A percentile compares a stretch with the other conserved stretches of the same genome.
These are phyloP conservation scores for Teunomyces lycoperdinae DNA, from an alignment of 805 yeast genomes.

Conservation along the genomic window DNA sequence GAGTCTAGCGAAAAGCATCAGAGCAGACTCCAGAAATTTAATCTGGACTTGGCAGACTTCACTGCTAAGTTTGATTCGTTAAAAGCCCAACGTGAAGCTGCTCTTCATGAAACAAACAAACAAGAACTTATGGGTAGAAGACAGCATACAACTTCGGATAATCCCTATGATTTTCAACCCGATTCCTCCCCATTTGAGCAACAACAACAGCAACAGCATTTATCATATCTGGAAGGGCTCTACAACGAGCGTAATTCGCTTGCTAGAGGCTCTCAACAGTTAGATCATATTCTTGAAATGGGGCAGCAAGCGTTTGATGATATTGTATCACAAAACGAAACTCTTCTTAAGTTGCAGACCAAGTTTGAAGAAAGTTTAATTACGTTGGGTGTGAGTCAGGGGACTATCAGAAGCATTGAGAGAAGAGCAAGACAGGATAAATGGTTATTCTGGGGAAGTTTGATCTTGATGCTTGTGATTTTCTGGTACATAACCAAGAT, in stretches of 20 bases:
- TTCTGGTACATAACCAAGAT: constrained; percentile 68
- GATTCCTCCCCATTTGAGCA: constrained; percentile 18
- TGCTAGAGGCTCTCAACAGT: constrained; percentile 69
- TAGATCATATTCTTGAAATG: constrained; percentile 88
- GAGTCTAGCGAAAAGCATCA: constrained; percentile 53
- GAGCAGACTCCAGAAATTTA: constrained; percentile 56
- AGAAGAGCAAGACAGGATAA: constrained; percentile 83
- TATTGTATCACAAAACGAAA: constrained; percentile 78
- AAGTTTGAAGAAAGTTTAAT: constrained; percentile 65
- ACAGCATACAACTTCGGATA: constrained; percentile 34
- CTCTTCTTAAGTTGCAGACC: constrained; percentile 58
- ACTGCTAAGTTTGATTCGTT: constrained; percentile 51
- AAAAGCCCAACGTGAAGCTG: constrained; percentile 54
- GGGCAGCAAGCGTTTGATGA: constrained; percentile 85
- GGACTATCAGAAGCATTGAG: constrained; percentile 78
- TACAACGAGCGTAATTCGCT: constrained; percentile 64
- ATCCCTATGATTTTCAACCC: constrained; percentile 44
- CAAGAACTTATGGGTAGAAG: constrained; percentile 58
- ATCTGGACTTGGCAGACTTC: constrained; percentile 44
- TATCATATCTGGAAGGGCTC: constrained; percentile 59
- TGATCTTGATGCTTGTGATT: constrained; percentile 55
- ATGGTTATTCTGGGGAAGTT: constrained; percentile 78
- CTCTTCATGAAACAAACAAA: constrained; percentile 44
- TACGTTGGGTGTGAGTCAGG: constrained; percentile 83
- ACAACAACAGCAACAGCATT: constrained; percentile 22